These are phyloP conservation scores for Boletus mariae DNA, from an alignment of 1,284 basidiomycete species.

Conservation along the genomic window DNA sequence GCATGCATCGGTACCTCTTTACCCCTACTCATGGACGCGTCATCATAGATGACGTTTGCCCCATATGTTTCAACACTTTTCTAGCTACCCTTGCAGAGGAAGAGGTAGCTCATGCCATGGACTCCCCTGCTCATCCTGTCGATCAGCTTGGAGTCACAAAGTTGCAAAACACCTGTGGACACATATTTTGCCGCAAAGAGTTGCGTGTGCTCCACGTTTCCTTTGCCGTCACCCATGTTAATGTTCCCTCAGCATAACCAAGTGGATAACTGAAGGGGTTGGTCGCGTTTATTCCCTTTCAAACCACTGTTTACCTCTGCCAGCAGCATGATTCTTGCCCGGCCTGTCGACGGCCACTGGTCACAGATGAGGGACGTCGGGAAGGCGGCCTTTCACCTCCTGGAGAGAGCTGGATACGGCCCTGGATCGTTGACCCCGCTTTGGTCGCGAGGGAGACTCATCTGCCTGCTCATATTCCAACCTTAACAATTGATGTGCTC, in stretches of 20 bases:
- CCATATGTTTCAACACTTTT: conserved; percentile 67
- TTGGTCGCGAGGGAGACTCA: conserved; percentile 19
- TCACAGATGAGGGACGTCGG: conserved; percentile 22
- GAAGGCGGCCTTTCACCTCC: conserved; percentile 5
- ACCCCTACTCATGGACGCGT: not conserved
- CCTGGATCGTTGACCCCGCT: conserved; percentile 23
- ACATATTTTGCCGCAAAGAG: conserved; percentile 75
- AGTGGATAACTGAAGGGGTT: conserved; percentile 61
- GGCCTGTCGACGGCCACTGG: conserved; percentile 51
- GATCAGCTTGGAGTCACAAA: conserved; percentile 67
- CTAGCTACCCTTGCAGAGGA: conserved; percentile 66
- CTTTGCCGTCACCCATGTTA: conserved; percentile 9
- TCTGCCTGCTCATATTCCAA: conserved; percentile 20
- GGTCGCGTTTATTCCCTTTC: conserved; percentile 21
- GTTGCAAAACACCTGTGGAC: conserved; percentile 58
- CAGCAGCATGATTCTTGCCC: conserved; percentile 59
- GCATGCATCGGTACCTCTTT: not conserved
- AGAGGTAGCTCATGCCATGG: conserved; percentile 66
- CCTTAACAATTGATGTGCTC: conserved; percentile 12
- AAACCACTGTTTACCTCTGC: conserved; percentile 10
- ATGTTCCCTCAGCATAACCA: conserved; percentile 47
- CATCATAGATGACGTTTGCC: conserved; percentile 55
- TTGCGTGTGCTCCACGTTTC: conserved; percentile 30
- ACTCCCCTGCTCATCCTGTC: conserved; percentile 66
- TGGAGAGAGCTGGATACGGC: conserved; percentile 18